Evolutionary conservation across 2,329 filamentous ascomycete species (phyloP).

Genomic region (Curvularia eragrostidis): DNA sequence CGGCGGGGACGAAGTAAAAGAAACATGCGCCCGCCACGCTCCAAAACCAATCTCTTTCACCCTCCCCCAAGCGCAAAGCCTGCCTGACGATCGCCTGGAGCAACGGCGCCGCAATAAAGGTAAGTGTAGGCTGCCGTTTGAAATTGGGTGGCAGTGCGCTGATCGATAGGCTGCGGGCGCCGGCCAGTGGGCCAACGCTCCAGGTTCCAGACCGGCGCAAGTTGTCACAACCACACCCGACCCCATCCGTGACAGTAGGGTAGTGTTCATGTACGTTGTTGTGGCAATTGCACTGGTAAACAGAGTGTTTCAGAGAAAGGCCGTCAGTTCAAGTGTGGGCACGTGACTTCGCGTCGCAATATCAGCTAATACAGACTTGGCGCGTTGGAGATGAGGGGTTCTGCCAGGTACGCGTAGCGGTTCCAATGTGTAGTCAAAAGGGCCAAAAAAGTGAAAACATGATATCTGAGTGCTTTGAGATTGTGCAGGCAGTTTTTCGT

Average conservation of each 20-base stretch:
- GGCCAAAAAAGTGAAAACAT: background rate
- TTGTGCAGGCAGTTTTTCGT: background rate
- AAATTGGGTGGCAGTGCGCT: constrained; percentile 32
- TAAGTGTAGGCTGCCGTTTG: constrained; percentile 35
- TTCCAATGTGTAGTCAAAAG: background rate
- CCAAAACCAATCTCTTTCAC: constrained; percentile 13
- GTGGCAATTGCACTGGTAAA: constrained; percentile 24
- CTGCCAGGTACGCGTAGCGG: background rate
- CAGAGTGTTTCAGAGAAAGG: constrained; percentile 22
- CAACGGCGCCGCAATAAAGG: constrained; percentile 19
- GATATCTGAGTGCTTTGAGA: background rate
- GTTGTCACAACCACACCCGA: constrained; percentile 26
- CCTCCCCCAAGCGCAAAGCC: constrained; percentile 15
- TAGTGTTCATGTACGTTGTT: constrained; percentile 21
- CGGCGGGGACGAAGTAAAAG: constrained; percentile 40
- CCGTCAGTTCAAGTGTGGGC: constrained; percentile 5
- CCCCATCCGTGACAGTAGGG: constrained; percentile 20
- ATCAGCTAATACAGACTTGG: constrained; percentile 7
- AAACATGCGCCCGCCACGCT: constrained; percentile 24
- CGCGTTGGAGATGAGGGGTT: constrained; percentile 8
- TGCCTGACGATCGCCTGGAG: constrained; percentile 22
- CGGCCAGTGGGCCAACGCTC: constrained; percentile 26
- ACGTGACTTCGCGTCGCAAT: constrained; percentile 24
- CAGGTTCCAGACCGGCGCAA: constrained; percentile 22
- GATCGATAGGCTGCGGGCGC: constrained; percentile 39